phyloP scores from a whole-genome alignment of 805 yeast species.

The Ogataea naganishii region DNA sequence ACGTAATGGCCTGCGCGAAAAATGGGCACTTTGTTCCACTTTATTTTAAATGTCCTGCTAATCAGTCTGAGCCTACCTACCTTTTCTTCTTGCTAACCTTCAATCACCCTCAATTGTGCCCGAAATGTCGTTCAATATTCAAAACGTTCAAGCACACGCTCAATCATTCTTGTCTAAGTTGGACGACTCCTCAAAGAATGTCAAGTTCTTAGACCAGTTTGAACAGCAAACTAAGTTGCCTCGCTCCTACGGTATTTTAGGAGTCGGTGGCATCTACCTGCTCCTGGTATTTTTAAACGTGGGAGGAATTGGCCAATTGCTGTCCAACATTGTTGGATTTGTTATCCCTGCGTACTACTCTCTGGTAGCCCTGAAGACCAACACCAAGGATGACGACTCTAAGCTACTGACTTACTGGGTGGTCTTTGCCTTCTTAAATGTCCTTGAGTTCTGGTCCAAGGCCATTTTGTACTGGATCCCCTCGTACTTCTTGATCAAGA shows the following conservation, averaged over 20 bases:
- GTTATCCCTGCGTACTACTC: slow-evolving; percentile 87
- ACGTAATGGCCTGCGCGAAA: too few relatives aligned
- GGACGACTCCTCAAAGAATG: too few relatives aligned
- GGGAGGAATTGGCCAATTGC: slow-evolving; percentile 91
- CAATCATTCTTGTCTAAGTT: slow-evolving; percentile 7
- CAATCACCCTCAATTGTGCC: too few relatives aligned
- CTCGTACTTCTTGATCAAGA: slow-evolving; percentile 91
- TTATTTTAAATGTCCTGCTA: too few relatives aligned
- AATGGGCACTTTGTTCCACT: too few relatives aligned
- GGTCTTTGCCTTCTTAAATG: slow-evolving; percentile 87
- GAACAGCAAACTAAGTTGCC: slow-evolving; percentile 49
- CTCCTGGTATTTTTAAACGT: slow-evolving; percentile 77
- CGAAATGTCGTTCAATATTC: too few relatives aligned
- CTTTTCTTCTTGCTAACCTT: too few relatives aligned
- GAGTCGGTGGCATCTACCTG: slow-evolving; percentile 56
- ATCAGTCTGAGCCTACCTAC: too few relatives aligned
- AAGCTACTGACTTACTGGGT: slow-evolving; percentile 95
- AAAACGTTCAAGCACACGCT: slow-evolving; percentile 20
- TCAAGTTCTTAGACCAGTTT: slow-evolving; percentile 27
- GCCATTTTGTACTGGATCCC: slow-evolving; percentile 94
- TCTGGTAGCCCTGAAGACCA: slow-evolving; percentile 71
- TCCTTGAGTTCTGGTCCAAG: slow-evolving; percentile 91
- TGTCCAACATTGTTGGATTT: slow-evolving; percentile 89
- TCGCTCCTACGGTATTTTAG: slow-evolving; percentile 77
- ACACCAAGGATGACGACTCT: slow-evolving; percentile 67